These are phyloP conservation scores for Gymnopus androsaceus DNA, from an alignment of 1,284 basidiomycete species.

Conservation along the genomic window DNA sequence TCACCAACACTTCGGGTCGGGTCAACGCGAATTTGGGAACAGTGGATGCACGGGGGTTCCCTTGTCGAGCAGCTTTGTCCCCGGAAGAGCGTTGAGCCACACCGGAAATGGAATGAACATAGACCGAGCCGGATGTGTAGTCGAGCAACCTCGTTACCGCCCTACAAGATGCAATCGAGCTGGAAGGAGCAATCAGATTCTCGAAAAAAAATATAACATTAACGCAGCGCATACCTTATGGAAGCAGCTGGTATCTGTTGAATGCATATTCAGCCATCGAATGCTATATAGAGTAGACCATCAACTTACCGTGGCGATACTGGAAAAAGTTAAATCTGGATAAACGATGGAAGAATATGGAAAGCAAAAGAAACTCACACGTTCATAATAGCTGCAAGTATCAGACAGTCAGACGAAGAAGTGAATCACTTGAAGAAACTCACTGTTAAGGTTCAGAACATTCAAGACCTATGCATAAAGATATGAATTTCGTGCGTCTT, in stretches of 20 bases:
- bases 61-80: slow-evolving; percentile 11
- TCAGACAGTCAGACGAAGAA: slow-evolving; percentile 9
- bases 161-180: slow-evolving; percentile 65
- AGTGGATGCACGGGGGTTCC: background rate
- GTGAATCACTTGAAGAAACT: slow-evolving; percentile 26
- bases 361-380: slow-evolving; percentile 45
- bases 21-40: slow-evolving; percentile 30
- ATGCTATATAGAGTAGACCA: slow-evolving; percentile 13
- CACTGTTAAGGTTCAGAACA: slow-evolving; percentile 60
- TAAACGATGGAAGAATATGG: background rate
- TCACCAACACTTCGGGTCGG: slow-evolving; percentile 59
- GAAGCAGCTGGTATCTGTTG: slow-evolving; percentile 63
- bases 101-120: slow-evolving; percentile 48
- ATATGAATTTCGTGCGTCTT: slow-evolving; percentile 4
- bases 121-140: slow-evolving; percentile 47
- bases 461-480: slow-evolving; percentile 45
- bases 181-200: slow-evolving; percentile 26
- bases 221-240: slow-evolving; percentile 50
- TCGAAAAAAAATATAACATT: background rate
- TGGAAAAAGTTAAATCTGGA: background rate
- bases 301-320: slow-evolving; percentile 8
- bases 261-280: background rate
- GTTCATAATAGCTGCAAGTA: slow-evolving; percentile 57
- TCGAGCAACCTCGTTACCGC: slow-evolving; percentile 64
- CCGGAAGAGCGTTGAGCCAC: slow-evolving; percentile 7